These are phyloP conservation scores for Aureobasidium vineae DNA, from an alignment of 2,329 filamentous ascomycete genomes.

Conservation along the genomic window DNA sequence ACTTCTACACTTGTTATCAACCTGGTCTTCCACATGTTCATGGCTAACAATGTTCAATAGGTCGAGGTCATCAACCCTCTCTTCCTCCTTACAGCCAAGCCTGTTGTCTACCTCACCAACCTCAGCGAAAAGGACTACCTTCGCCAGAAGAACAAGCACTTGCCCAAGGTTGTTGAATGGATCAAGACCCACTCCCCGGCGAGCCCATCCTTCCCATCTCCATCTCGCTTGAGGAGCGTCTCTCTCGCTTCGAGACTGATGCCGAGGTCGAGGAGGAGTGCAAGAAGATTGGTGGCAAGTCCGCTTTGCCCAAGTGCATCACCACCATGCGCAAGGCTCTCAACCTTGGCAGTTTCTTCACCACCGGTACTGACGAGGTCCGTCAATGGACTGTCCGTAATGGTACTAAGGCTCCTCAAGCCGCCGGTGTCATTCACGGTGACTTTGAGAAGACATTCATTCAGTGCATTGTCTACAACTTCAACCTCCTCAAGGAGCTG, in stretches of 20 bases:
- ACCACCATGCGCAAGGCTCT: conserved; percentile 89
- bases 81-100: conserved; percentile 92
- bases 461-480: conserved; percentile 94
- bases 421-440: conserved; percentile 95
- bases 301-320: conserved; percentile 87
- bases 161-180: conserved; percentile 91
- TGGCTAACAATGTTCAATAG: conserved; percentile 51
- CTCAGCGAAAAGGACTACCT: conserved; percentile 96
- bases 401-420: conserved; percentile 95
- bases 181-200: conserved; percentile 85
- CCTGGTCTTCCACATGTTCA: neutral
- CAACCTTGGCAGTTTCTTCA: conserved; percentile 95
- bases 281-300: conserved; percentile 83
- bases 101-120: conserved; percentile 96
- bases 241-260: conserved; percentile 76
- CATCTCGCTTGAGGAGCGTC: conserved; percentile 86
- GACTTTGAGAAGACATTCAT: conserved; percentile 99
- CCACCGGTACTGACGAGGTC: conserved; percentile 90
- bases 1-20: neutral
- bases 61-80: conserved; percentile 97
- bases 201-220: conserved; percentile 94
- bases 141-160: conserved; percentile 99
- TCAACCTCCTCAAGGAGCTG: conserved; percentile 71
- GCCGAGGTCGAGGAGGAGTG: conserved; percentile 77
- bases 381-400: conserved; percentile 97